phyloP scores from a whole-genome alignment of 1,284 basidiomycete genomes.

The Microbotryum scabiosae region DNA sequence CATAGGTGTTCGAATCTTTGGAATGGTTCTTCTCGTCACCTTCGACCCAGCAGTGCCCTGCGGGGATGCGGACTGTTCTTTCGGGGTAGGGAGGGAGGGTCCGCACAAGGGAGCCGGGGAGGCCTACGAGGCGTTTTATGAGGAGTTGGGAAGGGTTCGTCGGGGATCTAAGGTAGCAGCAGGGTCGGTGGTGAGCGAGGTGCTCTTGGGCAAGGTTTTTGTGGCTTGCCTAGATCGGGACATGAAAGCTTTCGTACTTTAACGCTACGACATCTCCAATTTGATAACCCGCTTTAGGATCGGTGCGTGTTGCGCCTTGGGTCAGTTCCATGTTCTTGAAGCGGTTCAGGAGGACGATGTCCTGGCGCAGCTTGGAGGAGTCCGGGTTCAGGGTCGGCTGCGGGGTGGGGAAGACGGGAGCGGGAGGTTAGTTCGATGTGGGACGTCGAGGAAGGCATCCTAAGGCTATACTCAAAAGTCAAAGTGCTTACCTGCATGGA shows the following conservation, averaged over 20 bases:
- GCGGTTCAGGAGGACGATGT: constrained; percentile 48
- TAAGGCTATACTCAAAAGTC: not conserved
- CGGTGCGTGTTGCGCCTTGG: too few relatives aligned
- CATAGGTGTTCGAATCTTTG: constrained; percentile 46
- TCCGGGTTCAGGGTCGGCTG: constrained; percentile 46
- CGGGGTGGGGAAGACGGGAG: not conserved
- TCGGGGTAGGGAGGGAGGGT: constrained; percentile 39
- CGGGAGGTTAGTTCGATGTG: not conserved
- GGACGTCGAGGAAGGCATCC: not conserved
- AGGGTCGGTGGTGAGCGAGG: not conserved
- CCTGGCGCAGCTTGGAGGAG: constrained; percentile 39
- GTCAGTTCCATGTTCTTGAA: constrained; percentile 24
- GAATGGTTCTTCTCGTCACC: constrained; percentile 47
- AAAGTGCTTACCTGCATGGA: constrained; percentile 41
- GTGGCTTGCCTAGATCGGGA: too few relatives aligned
- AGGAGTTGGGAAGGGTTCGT: constrained; percentile 44
- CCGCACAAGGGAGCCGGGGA: constrained; percentile 47
- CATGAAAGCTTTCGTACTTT: constrained; percentile 34
- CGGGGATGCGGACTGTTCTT: constrained; percentile 40
- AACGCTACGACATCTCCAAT: constrained; percentile 49
- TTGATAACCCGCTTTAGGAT: constrained; percentile 25
- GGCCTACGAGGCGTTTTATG: constrained; percentile 49
- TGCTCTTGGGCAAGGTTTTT: not conserved
- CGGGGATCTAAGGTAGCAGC: constrained; percentile 40
- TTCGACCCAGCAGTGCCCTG: constrained; percentile 48